A percentile compares a stretch with the other conserved stretches of the same genome.
Conservation (phyloP, 1,284 basidiomycete genomes). For the Quambalaria eucalypti region DNA sequence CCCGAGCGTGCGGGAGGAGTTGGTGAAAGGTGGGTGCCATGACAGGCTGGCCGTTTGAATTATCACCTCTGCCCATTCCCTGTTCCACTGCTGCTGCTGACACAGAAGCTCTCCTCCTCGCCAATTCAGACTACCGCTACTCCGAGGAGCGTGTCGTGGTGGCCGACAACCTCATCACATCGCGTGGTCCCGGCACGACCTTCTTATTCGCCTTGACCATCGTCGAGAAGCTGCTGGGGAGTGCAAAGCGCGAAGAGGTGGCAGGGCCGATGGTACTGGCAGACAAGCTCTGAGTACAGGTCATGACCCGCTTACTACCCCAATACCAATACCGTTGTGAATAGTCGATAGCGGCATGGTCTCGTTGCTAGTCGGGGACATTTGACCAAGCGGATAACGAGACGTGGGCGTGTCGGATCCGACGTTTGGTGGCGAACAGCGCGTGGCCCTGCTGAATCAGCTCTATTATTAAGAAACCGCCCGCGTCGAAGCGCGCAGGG, state of each 20-base stretch:
- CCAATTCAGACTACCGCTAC: slow-evolving; percentile 70
- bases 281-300: slow-evolving; percentile 2
- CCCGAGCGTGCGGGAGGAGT: slow-evolving; percentile 61
- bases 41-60: too few relatives aligned
- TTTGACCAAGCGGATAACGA: too few relatives aligned
- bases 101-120: neutral
- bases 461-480: too few relatives aligned
- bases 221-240: slow-evolving; percentile 62
- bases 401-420: too few relatives aligned
- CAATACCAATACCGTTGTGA: neutral
- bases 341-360: too few relatives aligned
- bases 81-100: too few relatives aligned
- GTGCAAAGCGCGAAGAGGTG: slow-evolving; percentile 61
- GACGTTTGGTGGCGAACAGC: too few relatives aligned
- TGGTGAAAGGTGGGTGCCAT: slow-evolving; percentile 58
- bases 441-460: too few relatives aligned
- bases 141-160: slow-evolving; percentile 65
- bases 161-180: slow-evolving; percentile 64
- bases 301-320: neutral
- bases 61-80: too few relatives aligned
- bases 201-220: slow-evolving; percentile 68
- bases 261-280: slow-evolving; percentile 60
- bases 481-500: too few relatives aligned
- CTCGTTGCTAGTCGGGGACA: too few relatives aligned
- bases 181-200: slow-evolving; percentile 74